phyloP scores from a whole-genome alignment of 2,329 filamentous ascomycete genomes.

The Fragosphaeria purpurea region DNA sequence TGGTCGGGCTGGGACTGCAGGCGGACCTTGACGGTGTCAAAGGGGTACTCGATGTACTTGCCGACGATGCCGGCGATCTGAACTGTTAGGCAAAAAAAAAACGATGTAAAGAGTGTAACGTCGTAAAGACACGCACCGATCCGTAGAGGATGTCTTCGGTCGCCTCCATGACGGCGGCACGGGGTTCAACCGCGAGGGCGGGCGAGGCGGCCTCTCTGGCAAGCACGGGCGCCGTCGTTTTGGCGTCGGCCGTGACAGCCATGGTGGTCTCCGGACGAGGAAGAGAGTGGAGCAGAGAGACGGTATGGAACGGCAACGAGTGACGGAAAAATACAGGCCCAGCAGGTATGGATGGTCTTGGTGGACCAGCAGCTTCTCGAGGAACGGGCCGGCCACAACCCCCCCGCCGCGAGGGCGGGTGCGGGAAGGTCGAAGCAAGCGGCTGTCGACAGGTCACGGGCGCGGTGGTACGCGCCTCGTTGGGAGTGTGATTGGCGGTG shows the following conservation, averaged over 20 bases:
- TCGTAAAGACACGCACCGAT: slow-evolving; percentile 48
- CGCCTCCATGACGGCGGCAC: slow-evolving; percentile 49
- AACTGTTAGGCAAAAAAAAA: slow-evolving; percentile 6
- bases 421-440: slow-evolving; percentile 4
- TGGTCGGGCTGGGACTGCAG: slow-evolving; percentile 90
- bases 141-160: slow-evolving; percentile 83
- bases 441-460: background rate
- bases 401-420: slow-evolving; percentile 11
- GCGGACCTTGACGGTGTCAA: slow-evolving; percentile 96
- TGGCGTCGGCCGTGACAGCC: slow-evolving; percentile 1
- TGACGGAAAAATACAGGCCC: background rate
- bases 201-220: background rate
- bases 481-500: too few relatives aligned
- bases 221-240: background rate
- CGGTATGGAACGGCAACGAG: background rate
- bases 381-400: slow-evolving; percentile 2
- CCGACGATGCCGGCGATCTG: slow-evolving; percentile 76
- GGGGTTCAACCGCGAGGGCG: slow-evolving; percentile 18
- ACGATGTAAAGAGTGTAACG: background rate
- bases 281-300: background rate
- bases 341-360: too few relatives aligned
- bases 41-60: slow-evolving; percentile 97
- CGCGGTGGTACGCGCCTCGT: background rate
- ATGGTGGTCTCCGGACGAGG: background rate
- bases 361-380: background rate